Evolutionary conservation across 768 basidiomycete genomes (phyloP).

Genomic region (Asterophora lycoperdoides): DNA sequence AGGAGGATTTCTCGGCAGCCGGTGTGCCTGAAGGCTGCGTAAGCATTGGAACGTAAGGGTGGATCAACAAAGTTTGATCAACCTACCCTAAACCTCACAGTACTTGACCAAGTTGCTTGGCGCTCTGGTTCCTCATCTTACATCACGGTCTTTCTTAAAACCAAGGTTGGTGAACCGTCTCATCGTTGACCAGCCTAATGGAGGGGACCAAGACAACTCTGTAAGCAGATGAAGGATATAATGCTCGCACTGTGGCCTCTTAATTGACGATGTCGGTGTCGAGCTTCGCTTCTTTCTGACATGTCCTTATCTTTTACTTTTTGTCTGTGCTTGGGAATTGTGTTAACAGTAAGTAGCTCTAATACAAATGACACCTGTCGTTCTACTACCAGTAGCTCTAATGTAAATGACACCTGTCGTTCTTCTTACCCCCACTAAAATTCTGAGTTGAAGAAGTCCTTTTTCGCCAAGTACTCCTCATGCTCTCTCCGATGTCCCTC

Average conservation of each 20-base stretch:
- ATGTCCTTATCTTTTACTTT: constrained; percentile 22
- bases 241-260: constrained; percentile 46
- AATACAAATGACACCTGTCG: constrained; percentile 1
- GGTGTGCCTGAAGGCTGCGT: constrained; percentile 12
- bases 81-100: constrained; percentile 38
- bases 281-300: constrained; percentile 60
- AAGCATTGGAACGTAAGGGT: constrained; percentile 13
- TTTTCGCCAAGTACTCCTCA: constrained; percentile 35
- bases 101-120: constrained; percentile 13
- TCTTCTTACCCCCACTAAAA: background rate
- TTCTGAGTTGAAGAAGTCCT: constrained; percentile 38
- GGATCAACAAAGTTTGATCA: background rate
- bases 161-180: constrained; percentile 57
- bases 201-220: constrained; percentile 66
- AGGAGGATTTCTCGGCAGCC: constrained; percentile 18
- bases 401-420: background rate
- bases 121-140: constrained; percentile 15
- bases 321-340: constrained; percentile 10
- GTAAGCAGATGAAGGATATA: constrained; percentile 55
- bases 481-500: constrained; percentile 45
- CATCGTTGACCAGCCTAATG: constrained; percentile 64
- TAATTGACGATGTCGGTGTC: constrained; percentile 17
- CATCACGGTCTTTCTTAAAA: constrained; percentile 52
- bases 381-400: background rate
- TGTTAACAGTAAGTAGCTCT: constrained; percentile 4